phyloP scores from a whole-genome alignment of 495 filamentous ascomycete species.

The Pseudevernia furfuracea region DNA sequence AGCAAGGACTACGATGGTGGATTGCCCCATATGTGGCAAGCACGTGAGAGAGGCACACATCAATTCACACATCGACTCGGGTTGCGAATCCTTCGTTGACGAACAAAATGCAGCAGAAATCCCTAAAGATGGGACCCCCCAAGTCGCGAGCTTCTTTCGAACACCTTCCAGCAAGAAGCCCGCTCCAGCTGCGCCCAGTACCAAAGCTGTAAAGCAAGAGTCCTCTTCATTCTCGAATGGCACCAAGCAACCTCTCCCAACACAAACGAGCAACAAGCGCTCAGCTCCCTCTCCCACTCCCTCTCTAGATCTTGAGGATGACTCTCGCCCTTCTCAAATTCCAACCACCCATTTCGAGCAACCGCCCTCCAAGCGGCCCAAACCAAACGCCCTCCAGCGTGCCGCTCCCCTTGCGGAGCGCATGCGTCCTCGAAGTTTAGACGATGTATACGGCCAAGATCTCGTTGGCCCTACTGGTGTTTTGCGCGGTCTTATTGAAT shows the following conservation, averaged over 20 bases:
- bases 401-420: conserved; percentile 84
- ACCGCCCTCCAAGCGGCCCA: conserved; percentile 49
- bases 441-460: conserved; percentile 87
- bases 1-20: conserved; percentile 50
- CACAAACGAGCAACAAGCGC: conserved; percentile 15
- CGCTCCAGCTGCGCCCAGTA: background rate
- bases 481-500: conserved; percentile 81
- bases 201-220: background rate
- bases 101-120: conserved; percentile 15
- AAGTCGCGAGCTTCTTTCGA: conserved; percentile 70
- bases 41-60: conserved; percentile 68
- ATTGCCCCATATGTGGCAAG: conserved; percentile 80
- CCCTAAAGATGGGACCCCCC: conserved; percentile 39
- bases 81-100: conserved; percentile 57
- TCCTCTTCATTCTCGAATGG: background rate
- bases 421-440: conserved; percentile 77
- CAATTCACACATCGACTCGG: conserved; percentile 86
- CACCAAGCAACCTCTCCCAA: background rate
- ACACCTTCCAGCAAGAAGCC: conserved; percentile 43
- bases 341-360: conserved; percentile 21
- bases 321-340: background rate
- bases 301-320: background rate
- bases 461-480: conserved; percentile 79
- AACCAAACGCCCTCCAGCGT: conserved; percentile 52
- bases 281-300: conserved; percentile 7